A percentile compares a stretch with the other conserved stretches of the same genome.
phyloP scores from a whole-genome alignment of 179 eudicot genomes.

The Vitellaria paradoxa region DNA sequence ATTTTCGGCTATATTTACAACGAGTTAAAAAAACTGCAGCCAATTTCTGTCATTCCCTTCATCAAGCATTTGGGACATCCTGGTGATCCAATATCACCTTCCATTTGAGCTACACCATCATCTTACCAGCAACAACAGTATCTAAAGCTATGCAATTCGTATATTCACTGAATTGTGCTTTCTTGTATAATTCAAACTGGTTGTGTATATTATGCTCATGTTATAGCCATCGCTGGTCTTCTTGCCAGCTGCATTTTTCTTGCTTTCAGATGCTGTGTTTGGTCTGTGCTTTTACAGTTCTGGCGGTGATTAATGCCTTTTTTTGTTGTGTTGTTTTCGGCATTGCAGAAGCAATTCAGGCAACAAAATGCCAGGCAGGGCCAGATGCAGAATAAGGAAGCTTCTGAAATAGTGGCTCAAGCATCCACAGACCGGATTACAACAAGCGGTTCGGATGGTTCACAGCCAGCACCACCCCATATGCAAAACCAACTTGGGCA shows the following conservation, averaged over 20 bases:
- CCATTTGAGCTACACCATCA: neutral
- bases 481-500: slow-evolving; percentile 24
- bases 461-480: slow-evolving; percentile 4
- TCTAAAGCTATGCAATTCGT: neutral
- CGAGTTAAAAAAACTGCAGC: neutral
- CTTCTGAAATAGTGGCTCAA: slow-evolving; percentile 15
- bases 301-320: neutral
- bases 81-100: neutral
- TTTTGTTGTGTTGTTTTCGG: slow-evolving; percentile 2
- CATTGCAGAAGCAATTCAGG: slow-evolving; percentile 65
- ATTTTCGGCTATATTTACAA: neutral
- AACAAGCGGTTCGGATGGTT: slow-evolving; percentile 14
- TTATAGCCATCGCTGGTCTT: neutral
- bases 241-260: neutral
- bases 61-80: neutral
- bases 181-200: neutral
- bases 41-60: neutral
- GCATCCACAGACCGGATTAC: slow-evolving; percentile 10
- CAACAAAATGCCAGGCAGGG: slow-evolving; percentile 24
- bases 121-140: neutral
- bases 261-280: neutral
- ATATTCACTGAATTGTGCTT: neutral
- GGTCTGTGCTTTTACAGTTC: neutral
- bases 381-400: slow-evolving; percentile 22
- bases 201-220: neutral